Evolutionary conservation across 2,329 filamentous ascomycete species (phyloP), one percentile per base, ranked within the genome.

Genomic region (Colletotrichum plurivorum): DNA sequence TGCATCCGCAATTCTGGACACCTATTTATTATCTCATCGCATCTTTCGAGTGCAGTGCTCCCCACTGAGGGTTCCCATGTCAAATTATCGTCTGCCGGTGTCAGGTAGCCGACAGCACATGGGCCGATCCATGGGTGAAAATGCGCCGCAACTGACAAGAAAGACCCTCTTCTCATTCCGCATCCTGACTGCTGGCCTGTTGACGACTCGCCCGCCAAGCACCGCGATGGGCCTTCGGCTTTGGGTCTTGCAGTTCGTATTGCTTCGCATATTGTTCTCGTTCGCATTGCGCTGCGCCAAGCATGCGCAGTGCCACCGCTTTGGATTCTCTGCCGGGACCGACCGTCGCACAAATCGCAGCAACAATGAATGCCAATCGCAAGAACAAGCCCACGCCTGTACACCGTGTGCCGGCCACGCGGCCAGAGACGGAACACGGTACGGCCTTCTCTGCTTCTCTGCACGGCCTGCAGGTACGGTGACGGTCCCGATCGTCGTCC

Each of bases 241-340:
- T 36, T 52, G 55, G 54, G 55, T 52, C 55, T 67, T 61, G 62
- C 56, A 41, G n/a, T 46, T 69, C 62, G 62, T 69, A 69, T 69
- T 55, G 46, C 43, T 43, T 60, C 43, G 55, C 27, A 41, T 66
- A 27, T 53, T 53, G 45, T 8, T 36, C 25, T 59, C n/a, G 16
- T 25, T 36, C 31, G 31, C 31, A 36, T 36, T 31, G 13, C 48
- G 49, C 48, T 41, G 48, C 60, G 12, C 52, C 65, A 54, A 54
- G 43, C 41, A 51, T 52, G 31, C 16, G 18, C 45, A 10, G 45
- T n/a, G 41, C 6, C 41, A 43, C 41, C 16, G 16, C 41, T 36
- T 36, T 36, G 16, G 41, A 43, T 43, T 36, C 31, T 6, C 13
- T 43, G 41, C 41, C 41, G 41, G 41, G 5, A n/a, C 41, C 13